Percentiles rank a stretch among this genome's conserved stretches.
Evolutionary conservation across 2,329 filamentous ascomycete species (phyloP).

Genomic region (Hypoxylon sp.): DNA sequence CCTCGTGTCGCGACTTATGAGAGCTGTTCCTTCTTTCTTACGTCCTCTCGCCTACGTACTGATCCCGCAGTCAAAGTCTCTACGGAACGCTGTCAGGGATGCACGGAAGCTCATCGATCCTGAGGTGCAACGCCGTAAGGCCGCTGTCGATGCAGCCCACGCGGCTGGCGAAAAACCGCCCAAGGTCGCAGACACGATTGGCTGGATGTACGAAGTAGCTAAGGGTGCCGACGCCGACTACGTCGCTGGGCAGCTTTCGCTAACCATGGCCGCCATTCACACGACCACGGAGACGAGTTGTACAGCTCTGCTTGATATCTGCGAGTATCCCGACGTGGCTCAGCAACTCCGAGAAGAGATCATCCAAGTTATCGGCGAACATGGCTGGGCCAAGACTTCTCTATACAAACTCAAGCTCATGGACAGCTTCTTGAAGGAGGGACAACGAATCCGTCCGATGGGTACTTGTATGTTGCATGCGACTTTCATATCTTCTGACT

Average conservation of each 20-base stretch:
- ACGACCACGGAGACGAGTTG: conserved; percentile 58
- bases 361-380: conserved; percentile 51
- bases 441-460: conserved; percentile 54
- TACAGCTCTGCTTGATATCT: conserved; percentile 62
- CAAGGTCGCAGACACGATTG: conserved; percentile 58
- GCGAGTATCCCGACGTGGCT: conserved; percentile 60
- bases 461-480: conserved; percentile 46
- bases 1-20: conserved; percentile 56
- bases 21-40: conserved; percentile 58
- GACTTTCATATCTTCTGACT: background rate
- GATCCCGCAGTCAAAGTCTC: conserved; percentile 58
- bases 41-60: conserved; percentile 62
- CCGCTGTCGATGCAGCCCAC: conserved; percentile 47
- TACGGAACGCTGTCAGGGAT: conserved; percentile 58
- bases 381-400: conserved; percentile 55
- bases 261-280: conserved; percentile 61
- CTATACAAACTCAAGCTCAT: conserved; percentile 57
- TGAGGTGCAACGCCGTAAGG: conserved; percentile 53
- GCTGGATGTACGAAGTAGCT: conserved; percentile 61
- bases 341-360: conserved; percentile 64
- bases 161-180: conserved; percentile 52
- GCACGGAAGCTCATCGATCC: conserved; percentile 57
- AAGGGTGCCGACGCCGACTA: conserved; percentile 54
- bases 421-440: conserved; percentile 61
- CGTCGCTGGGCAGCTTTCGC: conserved; percentile 55